Conservation (phyloP, 2,329 filamentous ascomycete genomes). For the Fusarium newnesense region DNA sequence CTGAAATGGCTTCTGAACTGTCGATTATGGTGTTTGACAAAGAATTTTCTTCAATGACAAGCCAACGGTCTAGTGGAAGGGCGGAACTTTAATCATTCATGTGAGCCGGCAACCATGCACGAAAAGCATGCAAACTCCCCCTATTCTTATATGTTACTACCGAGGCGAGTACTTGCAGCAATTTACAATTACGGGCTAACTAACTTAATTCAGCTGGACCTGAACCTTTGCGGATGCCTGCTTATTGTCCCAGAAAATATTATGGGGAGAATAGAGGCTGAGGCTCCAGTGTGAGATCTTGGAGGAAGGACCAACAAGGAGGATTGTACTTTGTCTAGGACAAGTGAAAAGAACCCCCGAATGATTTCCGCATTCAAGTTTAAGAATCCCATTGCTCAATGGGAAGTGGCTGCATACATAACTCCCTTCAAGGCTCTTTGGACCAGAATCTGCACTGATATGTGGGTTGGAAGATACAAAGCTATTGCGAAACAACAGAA, state of each 20-base stretch:
- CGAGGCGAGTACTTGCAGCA: slow-evolving; percentile 23
- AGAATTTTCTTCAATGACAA: slow-evolving; percentile 13
- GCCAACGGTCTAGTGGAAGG: slow-evolving; percentile 16
- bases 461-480: not conserved
- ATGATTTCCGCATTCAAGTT: not conserved
- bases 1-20: slow-evolving; percentile 32
- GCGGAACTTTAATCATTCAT: slow-evolving; percentile 44
- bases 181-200: slow-evolving; percentile 19
- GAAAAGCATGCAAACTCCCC: slow-evolving; percentile 43
- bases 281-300: slow-evolving; percentile 34
- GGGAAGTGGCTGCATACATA: not conserved
- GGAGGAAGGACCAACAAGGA: slow-evolving; percentile 13
- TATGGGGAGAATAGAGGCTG: slow-evolving; percentile 14
- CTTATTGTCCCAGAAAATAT: slow-evolving; percentile 11
- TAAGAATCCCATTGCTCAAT: not conserved
- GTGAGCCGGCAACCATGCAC: slow-evolving; percentile 49
- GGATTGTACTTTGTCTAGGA: slow-evolving; percentile 3
- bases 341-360: not conserved
- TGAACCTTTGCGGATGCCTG: slow-evolving; percentile 8
- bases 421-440: not conserved
- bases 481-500: slow-evolving; percentile 16
- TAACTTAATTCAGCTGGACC: slow-evolving; percentile 19
- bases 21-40: slow-evolving; percentile 23
- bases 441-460: not conserved
- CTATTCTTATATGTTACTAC: slow-evolving; percentile 36